Percentiles rank a stretch among this genome's conserved stretches.
phyloP scores from a whole-genome alignment of 2,329 filamentous ascomycete species.

The Cylindrodendrum hubeiense region DNA sequence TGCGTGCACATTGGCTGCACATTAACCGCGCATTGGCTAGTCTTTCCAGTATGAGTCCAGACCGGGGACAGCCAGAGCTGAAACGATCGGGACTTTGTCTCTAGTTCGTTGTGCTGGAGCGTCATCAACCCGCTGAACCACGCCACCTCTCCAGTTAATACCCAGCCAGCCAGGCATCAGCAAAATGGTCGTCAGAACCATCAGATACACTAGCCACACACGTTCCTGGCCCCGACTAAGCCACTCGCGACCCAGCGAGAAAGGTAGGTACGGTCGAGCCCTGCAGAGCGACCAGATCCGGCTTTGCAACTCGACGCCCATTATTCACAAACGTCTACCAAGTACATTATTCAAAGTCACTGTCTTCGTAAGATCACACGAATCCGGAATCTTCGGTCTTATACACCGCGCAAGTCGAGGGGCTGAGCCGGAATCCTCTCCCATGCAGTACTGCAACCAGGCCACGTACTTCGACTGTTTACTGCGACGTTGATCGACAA shows the following conservation, averaged over 20 bases:
- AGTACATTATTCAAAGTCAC: background rate
- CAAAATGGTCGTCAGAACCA: background rate
- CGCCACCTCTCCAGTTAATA: slow-evolving; percentile 1
- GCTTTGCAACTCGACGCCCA: background rate
- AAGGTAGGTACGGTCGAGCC: background rate
- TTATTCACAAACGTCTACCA: background rate
- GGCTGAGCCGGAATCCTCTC: slow-evolving; percentile 16
- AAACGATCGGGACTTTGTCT: slow-evolving; percentile 8
- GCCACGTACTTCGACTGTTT: background rate
- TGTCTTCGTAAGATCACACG: background rate
- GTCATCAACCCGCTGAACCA: slow-evolving; percentile 17
- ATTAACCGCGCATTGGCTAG: no score
- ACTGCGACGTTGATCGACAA: background rate
- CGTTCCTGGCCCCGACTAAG: background rate
- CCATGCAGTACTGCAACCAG: slow-evolving; percentile 7
- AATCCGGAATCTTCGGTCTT: background rate
- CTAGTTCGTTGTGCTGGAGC: slow-evolving; percentile 1
- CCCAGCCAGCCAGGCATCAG: background rate
- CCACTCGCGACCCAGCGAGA: background rate
- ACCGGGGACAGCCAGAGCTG: background rate
- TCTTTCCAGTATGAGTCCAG: background rate
- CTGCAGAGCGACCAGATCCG: background rate
- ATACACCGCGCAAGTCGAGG: slow-evolving; percentile 4
- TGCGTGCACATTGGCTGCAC: background rate
- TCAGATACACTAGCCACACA: slow-evolving; percentile 20